Evolutionary conservation across 116 monocot genomes (phyloP).

Genomic region (Iris pallida): DNA sequence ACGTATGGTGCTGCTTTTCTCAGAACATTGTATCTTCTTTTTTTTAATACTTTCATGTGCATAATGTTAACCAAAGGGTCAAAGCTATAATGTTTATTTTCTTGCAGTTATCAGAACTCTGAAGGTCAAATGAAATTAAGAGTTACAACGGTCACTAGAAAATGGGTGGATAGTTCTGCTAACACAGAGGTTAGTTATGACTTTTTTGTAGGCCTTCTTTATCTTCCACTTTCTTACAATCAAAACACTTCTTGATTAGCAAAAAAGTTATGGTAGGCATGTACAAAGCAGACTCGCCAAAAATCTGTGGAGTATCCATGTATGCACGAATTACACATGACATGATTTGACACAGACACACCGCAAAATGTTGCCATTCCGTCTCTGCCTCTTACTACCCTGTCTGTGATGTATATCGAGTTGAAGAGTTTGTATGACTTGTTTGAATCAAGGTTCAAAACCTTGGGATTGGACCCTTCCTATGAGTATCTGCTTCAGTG

Average conservation of each 20-base stretch:
- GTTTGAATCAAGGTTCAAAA: no score
- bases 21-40: background rate
- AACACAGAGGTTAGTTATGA: constrained; percentile 62
- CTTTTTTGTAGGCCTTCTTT: background rate
- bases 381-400: no score
- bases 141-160: constrained; percentile 77
- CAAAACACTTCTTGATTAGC: background rate
- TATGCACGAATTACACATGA: no score
- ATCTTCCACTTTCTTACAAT: background rate
- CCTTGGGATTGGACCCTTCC: no score
- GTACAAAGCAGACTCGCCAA: no score
- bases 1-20: constrained; percentile 33
- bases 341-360: no score
- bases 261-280: no score
- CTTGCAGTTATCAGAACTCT: constrained; percentile 77
- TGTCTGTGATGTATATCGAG: no score
- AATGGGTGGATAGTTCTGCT: constrained; percentile 74
- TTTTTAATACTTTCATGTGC: background rate
- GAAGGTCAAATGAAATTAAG: constrained; percentile 87
- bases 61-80: background rate
- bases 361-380: no score
- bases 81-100: constrained; percentile 8
- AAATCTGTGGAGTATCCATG: no score
- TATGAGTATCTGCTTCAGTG: no score
- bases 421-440: no score